These are phyloP conservation scores for Mucor saturninus DNA, from an alignment of 371 early-diverging fungal species.

Conservation along the genomic window DNA sequence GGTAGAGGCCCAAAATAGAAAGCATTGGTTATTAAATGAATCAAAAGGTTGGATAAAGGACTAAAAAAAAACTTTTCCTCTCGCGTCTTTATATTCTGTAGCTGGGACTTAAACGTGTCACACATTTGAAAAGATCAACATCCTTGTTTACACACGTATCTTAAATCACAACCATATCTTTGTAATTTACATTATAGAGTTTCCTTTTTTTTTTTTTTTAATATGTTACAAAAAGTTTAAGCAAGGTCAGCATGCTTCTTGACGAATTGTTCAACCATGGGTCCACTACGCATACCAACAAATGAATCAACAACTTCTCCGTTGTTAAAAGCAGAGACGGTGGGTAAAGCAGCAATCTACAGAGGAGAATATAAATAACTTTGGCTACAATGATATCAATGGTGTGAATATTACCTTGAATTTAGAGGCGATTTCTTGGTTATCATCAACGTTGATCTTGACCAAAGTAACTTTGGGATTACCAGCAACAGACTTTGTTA, in stretches of 20 bases:
- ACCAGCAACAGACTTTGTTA: conserved; percentile 62
- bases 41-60: not conserved
- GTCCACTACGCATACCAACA: conserved; percentile 63
- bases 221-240: not conserved
- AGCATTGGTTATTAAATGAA: conserved; percentile 1
- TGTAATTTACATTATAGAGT: not conserved
- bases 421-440: conserved; percentile 59
- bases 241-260: conserved; percentile 48
- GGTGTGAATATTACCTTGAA: conserved; percentile 49
- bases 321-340: conserved; percentile 72
- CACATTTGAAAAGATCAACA: not conserved
- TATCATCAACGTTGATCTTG: conserved; percentile 74
- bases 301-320: conserved; percentile 68
- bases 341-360: conserved; percentile 70
- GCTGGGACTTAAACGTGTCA: not conserved
- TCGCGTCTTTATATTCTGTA: too few species aligned
- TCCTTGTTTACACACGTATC: too few species aligned
- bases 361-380: not conserved
- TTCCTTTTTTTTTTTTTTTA: not conserved
- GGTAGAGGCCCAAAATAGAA: not conserved
- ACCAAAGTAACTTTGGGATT: conserved; percentile 72
- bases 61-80: not conserved
- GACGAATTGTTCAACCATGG: conserved; percentile 61
- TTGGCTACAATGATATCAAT: not conserved
- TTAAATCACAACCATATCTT: not conserved